phyloP scores from a whole-genome alignment of 1,139 yeast species.

The Magnusiomyces starmeri region DNA sequence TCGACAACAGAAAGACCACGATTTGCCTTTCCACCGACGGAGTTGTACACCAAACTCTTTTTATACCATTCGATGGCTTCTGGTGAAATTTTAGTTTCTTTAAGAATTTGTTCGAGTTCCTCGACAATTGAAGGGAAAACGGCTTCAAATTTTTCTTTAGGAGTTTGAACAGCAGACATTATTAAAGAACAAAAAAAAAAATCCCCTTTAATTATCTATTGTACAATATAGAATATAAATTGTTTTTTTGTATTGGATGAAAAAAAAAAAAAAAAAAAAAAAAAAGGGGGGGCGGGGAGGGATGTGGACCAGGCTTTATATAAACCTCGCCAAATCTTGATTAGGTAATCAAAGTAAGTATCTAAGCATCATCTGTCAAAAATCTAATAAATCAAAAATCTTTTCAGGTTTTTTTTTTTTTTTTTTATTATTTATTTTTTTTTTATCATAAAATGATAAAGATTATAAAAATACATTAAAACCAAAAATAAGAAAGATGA shows the following conservation, averaged over 20 bases:
- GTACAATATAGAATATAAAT: no score
- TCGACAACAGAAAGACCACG: constrained; percentile 94
- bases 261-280: no score
- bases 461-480: no score
- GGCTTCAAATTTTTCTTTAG: constrained; percentile 58
- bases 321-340: no score
- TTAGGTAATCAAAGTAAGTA: neutral
- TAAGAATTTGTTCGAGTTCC: constrained; percentile 60
- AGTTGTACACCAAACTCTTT: constrained; percentile 69
- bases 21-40: constrained; percentile 95
- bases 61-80: constrained; percentile 87
- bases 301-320: no score
- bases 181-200: neutral
- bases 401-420: no score
- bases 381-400: neutral
- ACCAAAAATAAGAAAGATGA: neutral
- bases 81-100: constrained; percentile 69
- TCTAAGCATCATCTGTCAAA: neutral
- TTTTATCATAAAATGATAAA: neutral
- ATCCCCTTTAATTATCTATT: no score
- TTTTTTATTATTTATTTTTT: neutral
- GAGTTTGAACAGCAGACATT: constrained; percentile 8
- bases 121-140: constrained; percentile 73
- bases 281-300: no score
- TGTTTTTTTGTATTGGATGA: no score